These are phyloP conservation scores for Maudiozyma saulgeensis DNA, from an alignment of 805 yeast genomes.

Conservation along the genomic window DNA sequence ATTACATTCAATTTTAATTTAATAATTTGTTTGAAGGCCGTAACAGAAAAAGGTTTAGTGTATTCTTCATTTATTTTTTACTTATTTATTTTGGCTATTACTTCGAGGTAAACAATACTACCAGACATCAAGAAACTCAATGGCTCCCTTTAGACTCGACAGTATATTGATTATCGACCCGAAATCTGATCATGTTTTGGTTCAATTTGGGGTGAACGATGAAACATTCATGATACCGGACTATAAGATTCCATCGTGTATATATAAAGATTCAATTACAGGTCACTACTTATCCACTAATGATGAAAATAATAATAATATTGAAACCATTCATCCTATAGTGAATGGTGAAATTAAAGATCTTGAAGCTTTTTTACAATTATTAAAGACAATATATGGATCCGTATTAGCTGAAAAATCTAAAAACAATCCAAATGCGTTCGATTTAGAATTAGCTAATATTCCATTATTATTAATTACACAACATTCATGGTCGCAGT, in stretches of 20 bases:
- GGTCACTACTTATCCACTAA: conserved; percentile 25
- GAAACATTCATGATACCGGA: conserved; percentile 58
- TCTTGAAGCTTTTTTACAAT: conserved; percentile 59
- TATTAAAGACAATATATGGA: conserved; percentile 38
- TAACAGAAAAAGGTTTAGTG: too few relatives aligned
- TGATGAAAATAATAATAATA: conserved; percentile 19
- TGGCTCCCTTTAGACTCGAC: conserved; percentile 27
- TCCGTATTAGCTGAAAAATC: conserved; percentile 32
- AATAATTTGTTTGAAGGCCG: too few relatives aligned
- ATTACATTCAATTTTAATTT: too few relatives aligned
- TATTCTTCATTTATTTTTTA: too few relatives aligned
- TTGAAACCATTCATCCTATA: conserved; percentile 51
- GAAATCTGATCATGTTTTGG: conserved; percentile 66
- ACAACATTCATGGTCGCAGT: conserved; percentile 60
- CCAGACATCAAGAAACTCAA: not conserved
- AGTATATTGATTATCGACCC: conserved; percentile 53
- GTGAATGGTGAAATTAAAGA: conserved; percentile 54
- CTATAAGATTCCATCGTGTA: conserved; percentile 66
- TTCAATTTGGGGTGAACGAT: conserved; percentile 70
- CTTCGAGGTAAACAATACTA: not conserved
- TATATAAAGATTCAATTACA: conserved; percentile 38
- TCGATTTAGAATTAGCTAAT: conserved; percentile 29
- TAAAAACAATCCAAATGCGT: conserved; percentile 17
- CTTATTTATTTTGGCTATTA: not conserved
- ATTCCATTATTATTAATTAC: conserved; percentile 64